These are phyloP conservation scores for Aureobasidium sp. DNA, from an alignment of 2,329 filamentous ascomycete species.

Conservation along the genomic window DNA sequence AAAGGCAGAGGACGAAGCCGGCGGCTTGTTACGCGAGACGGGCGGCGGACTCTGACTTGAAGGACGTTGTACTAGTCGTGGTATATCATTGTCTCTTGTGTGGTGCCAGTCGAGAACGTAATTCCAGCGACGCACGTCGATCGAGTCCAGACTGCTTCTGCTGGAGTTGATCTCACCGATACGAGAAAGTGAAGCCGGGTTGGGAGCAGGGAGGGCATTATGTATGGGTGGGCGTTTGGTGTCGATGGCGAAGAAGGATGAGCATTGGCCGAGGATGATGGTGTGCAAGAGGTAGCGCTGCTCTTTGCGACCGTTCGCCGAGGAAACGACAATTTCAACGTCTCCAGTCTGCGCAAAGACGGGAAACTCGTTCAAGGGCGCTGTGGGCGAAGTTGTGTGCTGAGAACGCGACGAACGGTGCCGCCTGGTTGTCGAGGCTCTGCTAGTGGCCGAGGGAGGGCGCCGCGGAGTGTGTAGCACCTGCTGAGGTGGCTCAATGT, in stretches of 20 bases:
- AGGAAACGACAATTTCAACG: conserved; percentile 74
- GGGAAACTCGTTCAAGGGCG: conserved; percentile 78
- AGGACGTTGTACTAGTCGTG: conserved; percentile 67
- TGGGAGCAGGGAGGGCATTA: conserved; percentile 7
- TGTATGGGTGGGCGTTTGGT: conserved; percentile 50
- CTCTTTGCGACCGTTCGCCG: conserved; percentile 58
- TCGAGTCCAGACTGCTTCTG: conserved; percentile 4
- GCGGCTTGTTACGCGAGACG: conserved; percentile 54
- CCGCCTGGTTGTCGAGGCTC: conserved; percentile 49
- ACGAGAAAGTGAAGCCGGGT: background rate
- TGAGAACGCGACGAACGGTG: conserved; percentile 78
- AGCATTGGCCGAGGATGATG: conserved; percentile 81
- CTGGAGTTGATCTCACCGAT: background rate
- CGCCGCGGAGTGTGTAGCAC: conserved; percentile 34
- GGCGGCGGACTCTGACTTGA: conserved; percentile 40
- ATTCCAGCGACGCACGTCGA: conserved; percentile 54
- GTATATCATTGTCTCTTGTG: conserved; percentile 64
- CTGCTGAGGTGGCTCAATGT: conserved; percentile 45
- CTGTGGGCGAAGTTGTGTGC: conserved; percentile 49
- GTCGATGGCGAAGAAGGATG: conserved; percentile 83
- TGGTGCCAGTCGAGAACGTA: conserved; percentile 79
- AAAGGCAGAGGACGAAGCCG: conserved; percentile 61
- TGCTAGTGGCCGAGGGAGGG: conserved; percentile 59
- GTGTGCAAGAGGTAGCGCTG: conserved; percentile 82
- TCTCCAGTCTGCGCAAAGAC: conserved; percentile 86